Base-by-base conservation (phyloP, 352 stramenopile species). In the Phytophthora foliorum region DNA sequence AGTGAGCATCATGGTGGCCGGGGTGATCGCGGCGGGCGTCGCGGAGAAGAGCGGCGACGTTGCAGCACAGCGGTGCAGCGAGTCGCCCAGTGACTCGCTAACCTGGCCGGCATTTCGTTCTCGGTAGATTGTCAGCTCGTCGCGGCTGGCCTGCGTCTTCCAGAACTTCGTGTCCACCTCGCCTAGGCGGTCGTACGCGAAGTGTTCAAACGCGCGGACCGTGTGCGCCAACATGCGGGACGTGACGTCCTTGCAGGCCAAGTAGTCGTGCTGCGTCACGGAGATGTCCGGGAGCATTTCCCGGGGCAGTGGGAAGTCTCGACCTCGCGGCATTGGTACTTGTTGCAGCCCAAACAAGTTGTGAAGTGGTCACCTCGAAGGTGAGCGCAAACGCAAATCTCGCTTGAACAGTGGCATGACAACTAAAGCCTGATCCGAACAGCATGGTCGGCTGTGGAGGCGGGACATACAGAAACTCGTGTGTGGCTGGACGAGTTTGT, bases 261-360 rank as follows among this genome's bases (percentile, higher is more conserved):
- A 31, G 38, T 82, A 57, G 21, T 82, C 74, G 13, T 53, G 71
- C 0, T 29, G 42, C 4, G 68, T 66, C 22, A 85, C 64, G 45
- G 69, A 53, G 3, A 86, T 29, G 10, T 74, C 65, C 58, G 70
- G 44, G 50, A 86, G 75, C 63, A 77, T 10, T 13, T 67, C 77
- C 34, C 75, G 75, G 17, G 77, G 65, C 34, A 84, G 29, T 29
- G 75, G 75, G 51, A 81, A 82, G 75, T 84, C 65, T 63, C 61
- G 69, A 65, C 80, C 67, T 56, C 67, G 69, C 72, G 63, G 21
- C 72, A 79, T 79, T 29, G 52, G 8, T 19, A 58, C 46, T 67
- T 63, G 54, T 45, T 63, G 53, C 50, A 42, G 36, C 36, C 54
- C 53, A 44, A 52, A 58, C 61, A 75, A 67, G 67, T 67, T 67